phyloP scores from a whole-genome alignment of 228 moss, liverwort and hornwort genomes.

The Sphagnum magellanicum region DNA sequence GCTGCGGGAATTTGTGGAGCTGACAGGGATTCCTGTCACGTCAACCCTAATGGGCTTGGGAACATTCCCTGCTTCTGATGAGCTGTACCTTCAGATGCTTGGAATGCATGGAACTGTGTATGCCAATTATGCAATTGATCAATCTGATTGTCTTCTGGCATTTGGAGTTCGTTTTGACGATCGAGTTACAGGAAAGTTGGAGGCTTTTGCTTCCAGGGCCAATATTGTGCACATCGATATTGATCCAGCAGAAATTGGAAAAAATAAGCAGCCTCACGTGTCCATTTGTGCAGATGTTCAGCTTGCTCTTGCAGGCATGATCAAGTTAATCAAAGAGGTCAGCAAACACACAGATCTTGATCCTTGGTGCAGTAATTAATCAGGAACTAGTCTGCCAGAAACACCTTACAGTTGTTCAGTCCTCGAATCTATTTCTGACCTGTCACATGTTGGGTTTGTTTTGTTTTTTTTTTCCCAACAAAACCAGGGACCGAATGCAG shows the following conservation, averaged over 20 bases:
- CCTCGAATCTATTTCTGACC: too few relatives aligned
- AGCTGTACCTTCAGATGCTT: constrained; percentile 69
- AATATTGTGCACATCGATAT: constrained; percentile 98
- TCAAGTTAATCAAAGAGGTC: constrained; percentile 46
- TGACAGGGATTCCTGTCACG: constrained; percentile 90
- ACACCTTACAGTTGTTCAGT: too few relatives aligned
- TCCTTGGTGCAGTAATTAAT: too few relatives aligned
- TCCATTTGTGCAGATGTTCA: constrained; percentile 90
- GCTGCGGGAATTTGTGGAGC: constrained; percentile 87
- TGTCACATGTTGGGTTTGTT: not conserved
- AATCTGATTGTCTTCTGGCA: constrained; percentile 80
- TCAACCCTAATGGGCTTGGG: constrained; percentile 96
- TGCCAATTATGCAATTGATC: constrained; percentile 88
- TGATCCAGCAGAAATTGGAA: constrained; percentile 99
- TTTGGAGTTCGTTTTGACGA: constrained; percentile 98
- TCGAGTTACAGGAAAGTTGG: constrained; percentile 93
- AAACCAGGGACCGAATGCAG: constrained; percentile 22
- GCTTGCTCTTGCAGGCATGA: constrained; percentile 64
- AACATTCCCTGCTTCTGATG: constrained; percentile 72
- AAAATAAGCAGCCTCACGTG: constrained; percentile 96
- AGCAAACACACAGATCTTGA: not conserved
- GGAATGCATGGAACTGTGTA: constrained; percentile 96
- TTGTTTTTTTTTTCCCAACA: not conserved
- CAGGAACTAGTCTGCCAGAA: too few relatives aligned
- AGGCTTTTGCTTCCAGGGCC: constrained; percentile 78